phyloP scores from a whole-genome alignment of 345 rosid genomes.

The Pugionium cornutum region DNA sequence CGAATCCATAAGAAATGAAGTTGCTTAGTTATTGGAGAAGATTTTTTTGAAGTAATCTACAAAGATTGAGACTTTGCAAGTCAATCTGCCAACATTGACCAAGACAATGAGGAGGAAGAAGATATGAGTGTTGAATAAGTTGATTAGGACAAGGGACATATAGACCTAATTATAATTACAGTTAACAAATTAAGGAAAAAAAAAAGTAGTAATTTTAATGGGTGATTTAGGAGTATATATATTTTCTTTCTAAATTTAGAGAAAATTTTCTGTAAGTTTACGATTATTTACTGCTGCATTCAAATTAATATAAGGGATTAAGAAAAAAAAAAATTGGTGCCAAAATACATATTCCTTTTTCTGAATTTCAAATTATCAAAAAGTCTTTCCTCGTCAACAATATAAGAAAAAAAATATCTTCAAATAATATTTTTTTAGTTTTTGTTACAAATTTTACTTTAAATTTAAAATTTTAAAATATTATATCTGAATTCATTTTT shows the following conservation, averaged over 20 bases:
- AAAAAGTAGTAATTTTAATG: not conserved
- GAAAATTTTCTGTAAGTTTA: not conserved
- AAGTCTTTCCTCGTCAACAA: not conserved
- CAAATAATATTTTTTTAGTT: no score
- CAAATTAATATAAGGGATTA: not conserved
- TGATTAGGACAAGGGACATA: slow-evolving; percentile 27
- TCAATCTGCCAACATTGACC: slow-evolving; percentile 27
- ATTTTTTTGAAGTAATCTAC: not conserved
- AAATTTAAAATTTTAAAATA: no score
- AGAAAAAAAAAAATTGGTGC: no score
- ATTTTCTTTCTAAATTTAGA: slow-evolving; percentile 22
- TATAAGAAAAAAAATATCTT: no score
- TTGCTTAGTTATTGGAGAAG: not conserved
- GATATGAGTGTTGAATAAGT: slow-evolving; percentile 30
- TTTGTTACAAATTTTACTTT: no score
- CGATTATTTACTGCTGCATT: not conserved
- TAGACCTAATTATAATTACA: slow-evolving; percentile 22
- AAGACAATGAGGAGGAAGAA: slow-evolving; percentile 9
- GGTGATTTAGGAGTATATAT: slow-evolving; percentile 5
- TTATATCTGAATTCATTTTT: no score
- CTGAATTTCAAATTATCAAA: not conserved
- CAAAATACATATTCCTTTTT: not conserved
- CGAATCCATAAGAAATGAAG: not conserved
- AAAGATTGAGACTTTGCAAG: slow-evolving; percentile 9
- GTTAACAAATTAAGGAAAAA: not conserved